Base-by-base conservation (phyloP, 2,329 filamentous ascomycete species). In the Ceratocystis cacaofunesta region DNA sequence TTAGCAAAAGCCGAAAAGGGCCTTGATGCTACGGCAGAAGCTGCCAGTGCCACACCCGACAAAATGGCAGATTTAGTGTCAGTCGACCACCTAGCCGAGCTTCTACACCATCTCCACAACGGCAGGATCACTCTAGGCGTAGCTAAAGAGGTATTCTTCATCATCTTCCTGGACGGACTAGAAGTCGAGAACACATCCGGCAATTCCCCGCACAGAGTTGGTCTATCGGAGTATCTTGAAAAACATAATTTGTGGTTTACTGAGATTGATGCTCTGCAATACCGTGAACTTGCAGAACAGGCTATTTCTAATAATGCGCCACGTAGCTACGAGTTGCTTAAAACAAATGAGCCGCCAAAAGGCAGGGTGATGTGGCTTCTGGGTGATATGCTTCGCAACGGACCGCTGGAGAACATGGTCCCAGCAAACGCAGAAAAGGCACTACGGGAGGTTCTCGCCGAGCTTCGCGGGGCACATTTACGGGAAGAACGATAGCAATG, bases 361-460 rank as follows among this genome's bases (percentile, higher is more conserved):
- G 82, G 82, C 0, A 85, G 84, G 73, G 76, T 85, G 58, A 84
- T 84, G 81, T 84, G 79, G 69, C 74, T 85, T 1, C 78, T 85
- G 4, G 82, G 82, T 22, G 82, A 79, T 72, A 81, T 85, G 79
- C 79, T 85, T 74, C 75, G 77, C 3, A 70, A 78, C 1, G 82
- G 82, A 0, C 76, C 77, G 2, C 78, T 82, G 57, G 80, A 82
- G 71, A 75, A 79, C 32, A 83, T 84, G 67, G 78, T 83, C 63
- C 82, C 82, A 1, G 73, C 73, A 28, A 78, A 73, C 32, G 82
- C 81, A 0, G 79, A 83, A 72, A 73, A 69, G 15, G 73, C 79
- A 1, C 75, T 85, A 75, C 72, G 72, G 28, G 43, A 22, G 15
- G 62, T 63, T 36, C 64, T 69, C 30, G 62, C 32, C 4, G 19